These are phyloP conservation scores for Mucor irregularis DNA, from an alignment of 371 early-diverging fungal species.

Conservation along the genomic window DNA sequence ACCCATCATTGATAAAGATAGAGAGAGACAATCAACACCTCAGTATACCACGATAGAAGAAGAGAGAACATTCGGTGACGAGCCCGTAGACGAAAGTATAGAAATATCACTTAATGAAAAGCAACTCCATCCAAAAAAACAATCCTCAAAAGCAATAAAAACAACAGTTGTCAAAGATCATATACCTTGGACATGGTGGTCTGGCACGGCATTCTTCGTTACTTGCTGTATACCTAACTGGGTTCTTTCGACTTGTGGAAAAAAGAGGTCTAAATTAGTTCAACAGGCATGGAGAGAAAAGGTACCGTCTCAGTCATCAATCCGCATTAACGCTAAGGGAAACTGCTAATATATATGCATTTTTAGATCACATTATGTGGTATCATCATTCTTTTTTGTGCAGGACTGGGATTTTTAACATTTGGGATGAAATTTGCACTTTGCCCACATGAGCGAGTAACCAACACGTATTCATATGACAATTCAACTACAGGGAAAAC, in stretches of 20 bases:
- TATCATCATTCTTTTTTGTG: conserved; percentile 67
- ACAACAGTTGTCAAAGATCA: no score
- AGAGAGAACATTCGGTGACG: no score
- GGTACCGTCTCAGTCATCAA: background rate
- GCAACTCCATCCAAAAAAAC: no score
- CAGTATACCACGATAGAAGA: no score
- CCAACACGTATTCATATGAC: conserved; percentile 31
- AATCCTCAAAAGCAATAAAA: no score
- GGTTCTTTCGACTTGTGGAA: conserved; percentile 39
- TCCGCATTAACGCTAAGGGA: no score
- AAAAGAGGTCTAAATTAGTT: conserved; percentile 49
- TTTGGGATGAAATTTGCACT: conserved; percentile 56
- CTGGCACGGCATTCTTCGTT: conserved; percentile 44
- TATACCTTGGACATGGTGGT: conserved; percentile 29
- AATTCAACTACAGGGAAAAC: conserved; percentile 33
- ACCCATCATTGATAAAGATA: background rate
- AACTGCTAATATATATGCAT: background rate
- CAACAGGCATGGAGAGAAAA: conserved; percentile 88
- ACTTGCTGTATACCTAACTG: conserved; percentile 55
- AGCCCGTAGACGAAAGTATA: no score
- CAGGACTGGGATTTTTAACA: conserved; percentile 63
- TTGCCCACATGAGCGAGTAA: conserved; percentile 48
- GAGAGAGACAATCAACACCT: no score
- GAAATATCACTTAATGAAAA: no score
- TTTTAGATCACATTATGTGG: conserved; percentile 65